Conservation (phyloP, 2,329 filamentous ascomycete species). For the Emmonsia crescens region DNA sequence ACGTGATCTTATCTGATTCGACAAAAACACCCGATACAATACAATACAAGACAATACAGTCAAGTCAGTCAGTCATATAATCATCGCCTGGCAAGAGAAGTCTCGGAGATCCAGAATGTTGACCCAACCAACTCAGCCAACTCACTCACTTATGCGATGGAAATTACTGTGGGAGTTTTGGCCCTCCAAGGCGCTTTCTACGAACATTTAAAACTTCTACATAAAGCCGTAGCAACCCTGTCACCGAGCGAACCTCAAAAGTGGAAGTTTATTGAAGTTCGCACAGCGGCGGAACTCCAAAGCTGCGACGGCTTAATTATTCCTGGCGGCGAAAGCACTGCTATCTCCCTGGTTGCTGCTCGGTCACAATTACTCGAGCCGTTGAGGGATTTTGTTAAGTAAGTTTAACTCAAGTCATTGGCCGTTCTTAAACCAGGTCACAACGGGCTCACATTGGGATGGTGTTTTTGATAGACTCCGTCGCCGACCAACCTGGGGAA, state of each 20-base stretch:
- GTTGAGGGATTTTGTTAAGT: constrained; percentile 84
- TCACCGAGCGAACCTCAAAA: constrained; percentile 15
- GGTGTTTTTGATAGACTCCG: constrained; percentile 43
- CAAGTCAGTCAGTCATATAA: background rate
- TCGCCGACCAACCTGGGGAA: constrained; percentile 84
- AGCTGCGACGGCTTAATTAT: constrained; percentile 75
- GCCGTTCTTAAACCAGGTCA: background rate
- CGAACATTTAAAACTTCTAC: constrained; percentile 72
- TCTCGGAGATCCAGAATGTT: background rate
- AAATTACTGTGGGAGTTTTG: constrained; percentile 44
- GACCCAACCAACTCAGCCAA: background rate
- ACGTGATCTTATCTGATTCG: background rate
- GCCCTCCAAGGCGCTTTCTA: constrained; percentile 87
- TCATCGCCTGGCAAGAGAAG: background rate
- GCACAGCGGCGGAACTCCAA: constrained; percentile 59
- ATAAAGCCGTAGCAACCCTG: constrained; percentile 51
- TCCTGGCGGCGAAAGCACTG: constrained; percentile 89
- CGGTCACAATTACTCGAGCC: constrained; percentile 74
- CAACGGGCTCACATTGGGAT: background rate
- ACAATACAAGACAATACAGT: background rate
- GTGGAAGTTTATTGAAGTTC: constrained; percentile 66
- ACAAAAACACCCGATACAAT: background rate
- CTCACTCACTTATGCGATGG: background rate
- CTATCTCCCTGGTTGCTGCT: constrained; percentile 78
- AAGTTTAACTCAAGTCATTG: constrained; percentile 17